Evolutionary conservation across 2,329 filamentous ascomycete genomes (phyloP).

Genomic region (Onygenales sp.): DNA sequence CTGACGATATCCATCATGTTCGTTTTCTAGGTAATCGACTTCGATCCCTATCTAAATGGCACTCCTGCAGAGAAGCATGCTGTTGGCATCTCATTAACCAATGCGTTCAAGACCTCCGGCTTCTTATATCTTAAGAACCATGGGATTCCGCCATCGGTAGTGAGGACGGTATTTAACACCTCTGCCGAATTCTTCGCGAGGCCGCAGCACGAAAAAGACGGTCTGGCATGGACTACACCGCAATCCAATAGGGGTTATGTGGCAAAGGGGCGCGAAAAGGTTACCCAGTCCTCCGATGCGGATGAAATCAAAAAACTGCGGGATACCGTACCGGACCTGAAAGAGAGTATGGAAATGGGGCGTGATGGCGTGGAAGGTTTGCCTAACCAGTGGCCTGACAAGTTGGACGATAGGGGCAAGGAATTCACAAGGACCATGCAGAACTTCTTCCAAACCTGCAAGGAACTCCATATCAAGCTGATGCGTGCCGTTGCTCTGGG

Average conservation of each 20-base stretch:
- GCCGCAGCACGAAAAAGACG: constrained; percentile 52
- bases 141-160: constrained; percentile 51
- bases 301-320: constrained; percentile 51
- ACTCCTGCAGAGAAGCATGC: constrained; percentile 49
- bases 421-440: constrained; percentile 65
- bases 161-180: constrained; percentile 54
- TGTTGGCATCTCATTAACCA: constrained; percentile 62
- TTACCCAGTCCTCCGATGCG: constrained; percentile 47
- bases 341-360: constrained; percentile 54
- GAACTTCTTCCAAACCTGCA: constrained; percentile 64
- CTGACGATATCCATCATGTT: neutral
- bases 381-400: constrained; percentile 70
- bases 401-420: constrained; percentile 43
- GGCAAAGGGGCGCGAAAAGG: constrained; percentile 62
- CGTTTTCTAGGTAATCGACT: constrained; percentile 60
- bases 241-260: constrained; percentile 67
- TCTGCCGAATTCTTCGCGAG: constrained; percentile 65
- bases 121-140: constrained; percentile 85
- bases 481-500: constrained; percentile 82
- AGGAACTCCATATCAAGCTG: constrained; percentile 62
- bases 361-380: constrained; percentile 49
- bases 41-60: constrained; percentile 61
- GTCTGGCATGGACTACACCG: constrained; percentile 61
- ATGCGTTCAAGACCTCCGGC: constrained; percentile 74
- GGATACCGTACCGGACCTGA: constrained; percentile 41